Evolutionary conservation across 768 basidiomycete species (phyloP).

Genomic region (Inosperma sp.): DNA sequence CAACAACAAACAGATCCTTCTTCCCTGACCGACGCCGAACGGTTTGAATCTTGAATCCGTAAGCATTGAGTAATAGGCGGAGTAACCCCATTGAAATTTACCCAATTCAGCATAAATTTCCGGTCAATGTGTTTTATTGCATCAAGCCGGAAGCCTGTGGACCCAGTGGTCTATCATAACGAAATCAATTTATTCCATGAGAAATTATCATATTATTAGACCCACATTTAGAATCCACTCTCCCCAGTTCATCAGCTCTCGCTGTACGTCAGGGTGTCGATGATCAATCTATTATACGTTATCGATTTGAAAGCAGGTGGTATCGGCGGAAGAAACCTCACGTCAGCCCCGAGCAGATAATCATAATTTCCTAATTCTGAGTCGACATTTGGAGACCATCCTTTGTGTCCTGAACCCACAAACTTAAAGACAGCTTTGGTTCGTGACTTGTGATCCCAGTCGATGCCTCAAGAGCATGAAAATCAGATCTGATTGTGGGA

Average conservation of each 20-base stretch:
- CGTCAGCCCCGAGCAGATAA: slow-evolving; percentile 72
- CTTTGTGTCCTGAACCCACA: slow-evolving; percentile 56
- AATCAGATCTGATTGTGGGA: no score
- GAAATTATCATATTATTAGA: background rate
- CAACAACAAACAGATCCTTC: slow-evolving; percentile 54
- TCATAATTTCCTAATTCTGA: slow-evolving; percentile 86
- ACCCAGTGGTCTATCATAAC: slow-evolving; percentile 54
- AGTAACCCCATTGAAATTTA: slow-evolving; percentile 29
- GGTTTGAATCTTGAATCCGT: slow-evolving; percentile 43
- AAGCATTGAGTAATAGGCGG: background rate
- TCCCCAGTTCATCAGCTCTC: slow-evolving; percentile 76
- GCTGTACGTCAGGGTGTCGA: slow-evolving; percentile 71
- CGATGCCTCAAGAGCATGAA: slow-evolving; percentile 50
- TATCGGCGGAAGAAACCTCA: slow-evolving; percentile 28
- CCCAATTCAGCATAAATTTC: slow-evolving; percentile 64
- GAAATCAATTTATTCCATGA: slow-evolving; percentile 3
- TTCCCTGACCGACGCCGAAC: slow-evolving; percentile 42
- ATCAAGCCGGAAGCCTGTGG: slow-evolving; percentile 77
- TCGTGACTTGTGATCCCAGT: slow-evolving; percentile 71
- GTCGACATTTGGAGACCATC: slow-evolving; percentile 82
- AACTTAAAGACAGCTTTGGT: slow-evolving; percentile 71
- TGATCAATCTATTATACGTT: slow-evolving; percentile 62
- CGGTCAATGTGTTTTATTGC: slow-evolving; percentile 89
- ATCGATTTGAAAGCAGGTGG: background rate
- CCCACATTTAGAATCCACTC: slow-evolving; percentile 60